Base-by-base conservation (phyloP, 2,329 filamentous ascomycete species). In the Ascochyta fabae region DNA sequence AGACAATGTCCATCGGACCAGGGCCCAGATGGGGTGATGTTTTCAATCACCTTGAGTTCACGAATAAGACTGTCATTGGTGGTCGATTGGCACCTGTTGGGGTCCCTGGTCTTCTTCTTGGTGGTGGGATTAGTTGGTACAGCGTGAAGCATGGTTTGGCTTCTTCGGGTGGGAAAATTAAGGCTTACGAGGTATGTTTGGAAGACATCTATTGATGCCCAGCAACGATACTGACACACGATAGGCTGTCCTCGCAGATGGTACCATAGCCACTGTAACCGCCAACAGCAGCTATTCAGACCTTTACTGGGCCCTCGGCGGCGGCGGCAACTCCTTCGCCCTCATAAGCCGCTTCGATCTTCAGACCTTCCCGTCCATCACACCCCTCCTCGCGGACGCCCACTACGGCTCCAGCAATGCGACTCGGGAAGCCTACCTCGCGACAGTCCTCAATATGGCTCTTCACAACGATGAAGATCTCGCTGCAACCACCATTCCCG, bases 21-120 rank as follows among this genome's bases (percentile, higher is more conserved):
- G 71, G 71, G 2, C 59, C 63, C 9, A 55, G 62, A 41, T 73
- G 70, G 71, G 61, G 65, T 12, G 61, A 72, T 43, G 71, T 72
- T 2, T 74, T 62, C 35, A 58, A 60, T 3, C 51, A 61, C 16
- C 44, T 75, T 15, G 63, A 72, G 9, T 43, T 49, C 8, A 52
- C 53, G 3, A 56, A 59, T 15, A 44, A 68, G 16, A 64, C 62
- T 23, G 60, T 69, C 24, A 50, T 69, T 22, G 70, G 70, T 5
- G 70, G 70, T 2, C 44, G 71, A 33, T 49, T 70, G 12, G 55
- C 59, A 19, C 59, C 59, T 48, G 69, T 73, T 31, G 70, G 70
- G 22, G 66, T 71, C 4, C 62, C 67, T 3, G 70, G 70, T 6
- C 58, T 73, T 15, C 56, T 66, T 7, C 62, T 72, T 35, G 70